These are phyloP conservation scores for Yarrowia hollandica DNA, from an alignment of 805 yeast species.

Conservation along the genomic window DNA sequence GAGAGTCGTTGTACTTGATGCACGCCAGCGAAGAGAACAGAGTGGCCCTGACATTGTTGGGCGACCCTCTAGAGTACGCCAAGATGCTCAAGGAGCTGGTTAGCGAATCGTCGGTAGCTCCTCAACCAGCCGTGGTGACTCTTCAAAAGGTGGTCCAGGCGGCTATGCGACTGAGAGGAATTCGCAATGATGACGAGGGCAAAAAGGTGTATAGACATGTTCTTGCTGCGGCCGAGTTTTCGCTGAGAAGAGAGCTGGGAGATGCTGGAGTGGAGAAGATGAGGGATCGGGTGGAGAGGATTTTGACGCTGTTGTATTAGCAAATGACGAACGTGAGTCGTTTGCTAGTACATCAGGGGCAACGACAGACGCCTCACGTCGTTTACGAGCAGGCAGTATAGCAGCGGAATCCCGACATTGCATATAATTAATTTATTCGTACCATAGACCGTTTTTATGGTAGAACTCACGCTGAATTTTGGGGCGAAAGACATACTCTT, in stretches of 20 bases:
- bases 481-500: too few species aligned
- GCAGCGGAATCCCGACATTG: too few species aligned
- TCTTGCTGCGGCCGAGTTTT: constrained; percentile 12
- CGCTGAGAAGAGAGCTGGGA: constrained; percentile 7
- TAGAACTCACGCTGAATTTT: too few species aligned
- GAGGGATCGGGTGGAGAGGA: constrained; percentile 17
- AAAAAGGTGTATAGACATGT: constrained; percentile 7
- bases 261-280: not conserved
- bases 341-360: too few species aligned
- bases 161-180: constrained; percentile 13
- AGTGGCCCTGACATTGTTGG: constrained; percentile 4
- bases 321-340: not conserved
- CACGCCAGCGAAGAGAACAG: constrained; percentile 13
- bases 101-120: not conserved
- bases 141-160: constrained; percentile 12
- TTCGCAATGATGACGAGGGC: constrained; percentile 4
- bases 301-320: constrained; percentile 10
- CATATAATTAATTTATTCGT: not conserved
- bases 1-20: not conserved
- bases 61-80: constrained; percentile 19
- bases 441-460: not conserved
- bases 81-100: constrained; percentile 15
- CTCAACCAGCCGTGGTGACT: constrained; percentile 2
- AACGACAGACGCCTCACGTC: too few species aligned
- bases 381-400: too few species aligned